Conservation (phyloP, 495 filamentous ascomycete genomes). For the Neurospora sp. region DNA sequence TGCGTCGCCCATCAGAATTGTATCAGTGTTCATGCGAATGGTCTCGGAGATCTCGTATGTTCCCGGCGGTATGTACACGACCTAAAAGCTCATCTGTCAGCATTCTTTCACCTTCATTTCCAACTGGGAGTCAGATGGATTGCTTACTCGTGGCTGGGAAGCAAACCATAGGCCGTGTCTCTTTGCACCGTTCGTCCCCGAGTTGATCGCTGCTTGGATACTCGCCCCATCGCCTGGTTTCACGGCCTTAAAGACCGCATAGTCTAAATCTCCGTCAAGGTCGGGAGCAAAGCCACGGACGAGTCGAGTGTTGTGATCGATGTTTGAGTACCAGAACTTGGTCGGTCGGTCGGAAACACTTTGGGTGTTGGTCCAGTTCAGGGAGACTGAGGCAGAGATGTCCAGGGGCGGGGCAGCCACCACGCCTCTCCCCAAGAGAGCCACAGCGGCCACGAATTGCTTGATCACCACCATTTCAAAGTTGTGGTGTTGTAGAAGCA, state of each 20-base stretch:
- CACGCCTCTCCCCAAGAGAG: not conserved
- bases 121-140: conserved; percentile 1
- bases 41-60: conserved; percentile 50
- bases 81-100: conserved; percentile 13
- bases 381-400: not conserved
- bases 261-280: conserved; percentile 23
- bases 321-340: conserved; percentile 26
- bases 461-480: not conserved
- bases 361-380: not conserved
- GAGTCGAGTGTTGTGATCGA: conserved; percentile 21
- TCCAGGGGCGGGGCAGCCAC: not conserved
- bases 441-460: not conserved
- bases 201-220: conserved; percentile 25
- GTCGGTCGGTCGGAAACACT: conserved; percentile 4
- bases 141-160: conserved; percentile 29
- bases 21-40: conserved; percentile 46
- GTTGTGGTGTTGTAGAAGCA: not conserved
- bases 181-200: conserved; percentile 20
- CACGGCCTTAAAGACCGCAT: conserved; percentile 25
- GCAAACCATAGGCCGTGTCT: conserved; percentile 28
- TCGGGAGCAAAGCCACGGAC: conserved; percentile 29
- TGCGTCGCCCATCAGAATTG: conserved; percentile 56
- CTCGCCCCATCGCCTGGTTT: conserved; percentile 19
- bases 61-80: conserved; percentile 56
- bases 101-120: not conserved